phyloP scores from a whole-genome alignment of 495 filamentous ascomycete species.

The Hypoxylon rickii region DNA sequence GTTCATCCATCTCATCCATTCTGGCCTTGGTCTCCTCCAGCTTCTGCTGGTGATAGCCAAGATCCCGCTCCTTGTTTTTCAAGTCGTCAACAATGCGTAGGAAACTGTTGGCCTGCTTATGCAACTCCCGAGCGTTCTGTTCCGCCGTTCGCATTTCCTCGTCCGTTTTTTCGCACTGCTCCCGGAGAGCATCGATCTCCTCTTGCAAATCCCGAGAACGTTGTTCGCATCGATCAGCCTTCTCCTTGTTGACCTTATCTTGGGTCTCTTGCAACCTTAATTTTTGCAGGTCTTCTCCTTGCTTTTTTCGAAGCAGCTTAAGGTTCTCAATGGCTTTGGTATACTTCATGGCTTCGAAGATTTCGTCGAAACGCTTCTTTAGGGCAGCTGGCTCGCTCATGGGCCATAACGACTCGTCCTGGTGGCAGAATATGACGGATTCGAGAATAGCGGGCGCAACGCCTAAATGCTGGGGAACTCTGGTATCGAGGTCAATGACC shows the following conservation, averaged over 20 bases:
- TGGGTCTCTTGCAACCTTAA: conserved; percentile 73
- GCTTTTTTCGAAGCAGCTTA: conserved; percentile 79
- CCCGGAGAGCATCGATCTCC: conserved; percentile 72
- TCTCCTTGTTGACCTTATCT: conserved; percentile 84
- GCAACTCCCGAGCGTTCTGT: conserved; percentile 48
- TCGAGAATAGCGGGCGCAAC: conserved; percentile 90
- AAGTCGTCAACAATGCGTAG: conserved; percentile 66
- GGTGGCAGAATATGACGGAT: conserved; percentile 96
- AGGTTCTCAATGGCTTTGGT: conserved; percentile 96
- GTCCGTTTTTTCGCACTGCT: conserved; percentile 59
- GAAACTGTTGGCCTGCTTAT: conserved; percentile 50
- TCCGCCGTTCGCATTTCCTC: conserved; percentile 50
- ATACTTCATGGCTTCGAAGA: conserved; percentile 96
- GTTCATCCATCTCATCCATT: conserved; percentile 74
- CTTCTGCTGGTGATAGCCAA: conserved; percentile 58
- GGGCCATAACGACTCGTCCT: conserved; percentile 97
- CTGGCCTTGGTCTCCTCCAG: conserved; percentile 70
- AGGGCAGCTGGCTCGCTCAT: conserved; percentile 85
- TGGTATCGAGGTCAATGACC: conserved; percentile 76
- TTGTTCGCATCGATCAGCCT: conserved; percentile 72
- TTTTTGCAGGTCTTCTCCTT: conserved; percentile 72
- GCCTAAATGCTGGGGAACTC: conserved; percentile 85
- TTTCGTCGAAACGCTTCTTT: conserved; percentile 95
- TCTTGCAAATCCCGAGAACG: conserved; percentile 64
- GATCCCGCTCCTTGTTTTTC: conserved; percentile 73